These are phyloP conservation scores for Dillenia suffruticosa DNA, from an alignment of 164 flowering plant species.

Conservation along the genomic window DNA sequence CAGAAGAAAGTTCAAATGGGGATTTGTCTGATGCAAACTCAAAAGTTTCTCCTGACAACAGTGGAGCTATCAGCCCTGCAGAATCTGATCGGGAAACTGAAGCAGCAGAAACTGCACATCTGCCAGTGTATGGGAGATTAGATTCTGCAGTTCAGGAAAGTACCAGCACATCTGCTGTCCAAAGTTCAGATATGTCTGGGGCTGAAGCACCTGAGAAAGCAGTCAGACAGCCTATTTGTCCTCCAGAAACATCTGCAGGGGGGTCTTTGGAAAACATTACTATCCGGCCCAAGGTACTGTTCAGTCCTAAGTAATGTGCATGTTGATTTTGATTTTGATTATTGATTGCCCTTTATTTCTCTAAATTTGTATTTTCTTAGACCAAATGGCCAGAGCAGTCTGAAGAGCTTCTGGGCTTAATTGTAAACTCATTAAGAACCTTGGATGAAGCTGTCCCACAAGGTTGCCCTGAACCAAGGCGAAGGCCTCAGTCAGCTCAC, in stretches of 20 bases:
- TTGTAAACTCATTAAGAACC: slow-evolving; percentile 90
- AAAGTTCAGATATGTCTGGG: slow-evolving; percentile 58
- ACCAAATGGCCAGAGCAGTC: slow-evolving; percentile 86
- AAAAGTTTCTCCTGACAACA: slow-evolving; percentile 34
- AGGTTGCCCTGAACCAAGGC: slow-evolving; percentile 89
- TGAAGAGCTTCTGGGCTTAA: slow-evolving; percentile 97
- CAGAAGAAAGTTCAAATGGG: slow-evolving; percentile 43
- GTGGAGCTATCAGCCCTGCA: slow-evolving; percentile 31
- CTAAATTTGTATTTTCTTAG: slow-evolving; percentile 18
- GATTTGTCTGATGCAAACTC: slow-evolving; percentile 35
- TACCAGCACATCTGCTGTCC: slow-evolving; percentile 57
- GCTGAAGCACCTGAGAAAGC: slow-evolving; percentile 26
- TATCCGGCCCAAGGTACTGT: slow-evolving; percentile 52
- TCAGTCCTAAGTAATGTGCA: too few species aligned
- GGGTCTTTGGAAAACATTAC: slow-evolving; percentile 37
- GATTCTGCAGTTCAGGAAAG: slow-evolving; percentile 35
- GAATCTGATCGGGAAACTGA: slow-evolving; percentile 49
- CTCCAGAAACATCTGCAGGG: slow-evolving; percentile 55
- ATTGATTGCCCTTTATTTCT: slow-evolving; percentile 1
- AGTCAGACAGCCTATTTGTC: slow-evolving; percentile 33
- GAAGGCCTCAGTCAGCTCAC: slow-evolving; percentile 90
- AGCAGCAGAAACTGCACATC: slow-evolving; percentile 30
- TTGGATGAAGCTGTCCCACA: slow-evolving; percentile 94
- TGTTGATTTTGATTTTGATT: too few species aligned
- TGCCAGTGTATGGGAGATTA: slow-evolving; percentile 42